Evolutionary conservation across 1,284 basidiomycete species (phyloP).

Genomic region (Ustilago cynodontis): DNA sequence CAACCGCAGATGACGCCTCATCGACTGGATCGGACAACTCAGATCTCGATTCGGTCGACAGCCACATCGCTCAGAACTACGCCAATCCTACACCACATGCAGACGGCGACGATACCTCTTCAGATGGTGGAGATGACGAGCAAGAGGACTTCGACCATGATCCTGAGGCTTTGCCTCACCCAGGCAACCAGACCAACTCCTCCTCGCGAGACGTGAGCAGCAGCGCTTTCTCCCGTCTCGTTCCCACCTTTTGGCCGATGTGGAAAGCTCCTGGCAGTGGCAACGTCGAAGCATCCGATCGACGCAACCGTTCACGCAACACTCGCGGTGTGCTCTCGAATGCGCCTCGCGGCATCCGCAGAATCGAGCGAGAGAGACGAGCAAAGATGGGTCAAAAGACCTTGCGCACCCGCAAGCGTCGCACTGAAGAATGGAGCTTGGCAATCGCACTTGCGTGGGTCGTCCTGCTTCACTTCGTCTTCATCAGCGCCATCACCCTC

Average conservation of each 20-base stretch:
- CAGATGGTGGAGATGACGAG: slow-evolving; percentile 25
- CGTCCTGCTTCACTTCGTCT: slow-evolving; percentile 77
- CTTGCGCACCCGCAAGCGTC: slow-evolving; percentile 46
- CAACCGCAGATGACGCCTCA: slow-evolving; percentile 43
- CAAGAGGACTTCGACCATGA: slow-evolving; percentile 26
- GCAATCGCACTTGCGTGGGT: slow-evolving; percentile 82
- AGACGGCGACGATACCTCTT: slow-evolving; percentile 27
- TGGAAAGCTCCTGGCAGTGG: slow-evolving; percentile 60
- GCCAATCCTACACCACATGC: slow-evolving; percentile 16
- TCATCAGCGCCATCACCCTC: slow-evolving; percentile 35
- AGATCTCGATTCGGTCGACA: slow-evolving; percentile 66
- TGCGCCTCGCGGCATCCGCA: slow-evolving; percentile 42
- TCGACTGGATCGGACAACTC: slow-evolving; percentile 59
- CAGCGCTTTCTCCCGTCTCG: slow-evolving; percentile 61
- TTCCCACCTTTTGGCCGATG: slow-evolving; percentile 65
- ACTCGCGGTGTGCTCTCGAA: slow-evolving; percentile 21
- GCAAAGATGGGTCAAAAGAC: slow-evolving; percentile 23
- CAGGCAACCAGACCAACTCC: slow-evolving; percentile 8
- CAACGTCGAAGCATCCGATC: slow-evolving; percentile 6
- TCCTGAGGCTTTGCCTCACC: slow-evolving; percentile 20
- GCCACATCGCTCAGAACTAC: slow-evolving; percentile 66
- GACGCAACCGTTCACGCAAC: slow-evolving; percentile 3
- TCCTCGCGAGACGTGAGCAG: slow-evolving; percentile 50
- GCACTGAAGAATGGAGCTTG: slow-evolving; percentile 79
- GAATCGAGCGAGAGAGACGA: slow-evolving; percentile 41